Conservation (phyloP, 768 basidiomycete genomes). For the Amanita thiersii region DNA sequence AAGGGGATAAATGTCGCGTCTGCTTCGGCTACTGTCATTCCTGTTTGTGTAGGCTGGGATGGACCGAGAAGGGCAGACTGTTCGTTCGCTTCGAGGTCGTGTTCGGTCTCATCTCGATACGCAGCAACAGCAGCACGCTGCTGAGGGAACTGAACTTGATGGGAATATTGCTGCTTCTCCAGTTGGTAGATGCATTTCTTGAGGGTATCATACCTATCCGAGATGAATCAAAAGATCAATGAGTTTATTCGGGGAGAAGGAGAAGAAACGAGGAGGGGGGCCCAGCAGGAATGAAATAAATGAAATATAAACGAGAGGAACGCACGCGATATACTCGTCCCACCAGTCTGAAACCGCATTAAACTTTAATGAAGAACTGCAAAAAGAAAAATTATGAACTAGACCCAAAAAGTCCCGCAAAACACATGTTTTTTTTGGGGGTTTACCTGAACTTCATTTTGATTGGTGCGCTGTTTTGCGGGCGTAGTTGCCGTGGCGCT, state of each 20-base stretch:
- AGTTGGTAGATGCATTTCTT: conserved; percentile 84
- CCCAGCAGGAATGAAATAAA: background rate
- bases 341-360: conserved; percentile 91
- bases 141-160: background rate
- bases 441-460: conserved; percentile 67
- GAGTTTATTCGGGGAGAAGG: background rate
- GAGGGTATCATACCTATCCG: conserved; percentile 67
- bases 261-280: conserved; percentile 1
- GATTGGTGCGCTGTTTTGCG: conserved; percentile 15
- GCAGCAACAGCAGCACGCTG: conserved; percentile 26
- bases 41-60: background rate
- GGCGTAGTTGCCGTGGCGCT: conserved; percentile 15
- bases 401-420: too few relatives aligned
- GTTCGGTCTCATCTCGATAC: conserved; percentile 17
- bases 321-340: conserved; percentile 85
- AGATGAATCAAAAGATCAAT: background rate
- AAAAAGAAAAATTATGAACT: background rate
- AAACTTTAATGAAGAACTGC: conserved; percentile 79
- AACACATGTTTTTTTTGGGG: too few relatives aligned
- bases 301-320: conserved; percentile 12
- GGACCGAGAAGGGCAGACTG: conserved; percentile 41
- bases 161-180: conserved; percentile 61
- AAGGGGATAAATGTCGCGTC: conserved; percentile 63
- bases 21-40: conserved; percentile 25
- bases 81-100: conserved; percentile 64